These are phyloP conservation scores for Zea mays DNA, from an alignment of 176 grass and related monocot genomes.

Conservation along the genomic window DNA sequence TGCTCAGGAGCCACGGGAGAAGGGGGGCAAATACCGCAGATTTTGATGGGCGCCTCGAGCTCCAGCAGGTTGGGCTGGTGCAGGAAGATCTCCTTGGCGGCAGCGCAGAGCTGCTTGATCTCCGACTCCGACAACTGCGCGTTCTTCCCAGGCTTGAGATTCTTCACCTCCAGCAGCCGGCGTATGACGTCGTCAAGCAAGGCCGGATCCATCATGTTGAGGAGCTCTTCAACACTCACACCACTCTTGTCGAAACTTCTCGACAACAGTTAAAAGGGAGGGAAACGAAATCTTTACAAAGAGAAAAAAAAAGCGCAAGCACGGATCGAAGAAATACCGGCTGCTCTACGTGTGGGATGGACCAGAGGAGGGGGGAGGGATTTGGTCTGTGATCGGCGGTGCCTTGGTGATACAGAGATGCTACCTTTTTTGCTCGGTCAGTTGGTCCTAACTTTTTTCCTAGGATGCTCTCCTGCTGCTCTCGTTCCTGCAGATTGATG, in stretches of 20 bases:
- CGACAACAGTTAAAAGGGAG: conserved; percentile 32
- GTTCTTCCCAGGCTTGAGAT: conserved; percentile 55
- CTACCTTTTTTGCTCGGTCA: conserved; percentile 41
- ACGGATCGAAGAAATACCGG: conserved; percentile 32
- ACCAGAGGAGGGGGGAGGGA: neutral
- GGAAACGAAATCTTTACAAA: neutral
- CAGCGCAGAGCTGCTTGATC: conserved; percentile 72
- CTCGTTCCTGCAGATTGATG: conserved; percentile 52
- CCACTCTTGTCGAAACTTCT: conserved; percentile 34
- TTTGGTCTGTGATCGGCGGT: conserved; percentile 26
- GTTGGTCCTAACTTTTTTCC: conserved; percentile 38
- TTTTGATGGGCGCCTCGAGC: conserved; percentile 80
- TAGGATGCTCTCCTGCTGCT: conserved; percentile 46
- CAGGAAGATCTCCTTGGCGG: conserved; percentile 71
- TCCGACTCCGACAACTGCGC: conserved; percentile 65
- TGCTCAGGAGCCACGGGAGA: conserved; percentile 13
- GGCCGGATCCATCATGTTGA: conserved; percentile 55
- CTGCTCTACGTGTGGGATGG: neutral
- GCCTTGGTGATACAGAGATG: conserved; percentile 31
- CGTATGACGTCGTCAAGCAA: conserved; percentile 64
- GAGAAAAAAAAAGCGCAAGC: conserved; percentile 7
- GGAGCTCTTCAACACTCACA: conserved; percentile 13
- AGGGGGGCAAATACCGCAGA: conserved; percentile 49
- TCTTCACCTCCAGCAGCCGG: conserved; percentile 61
- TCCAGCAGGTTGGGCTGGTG: conserved; percentile 76